A percentile compares a stretch with the other conserved stretches of the same genome.
Evolutionary conservation across 257 asterid genomes (phyloP).

Genomic region (Plantago ovata): DNA sequence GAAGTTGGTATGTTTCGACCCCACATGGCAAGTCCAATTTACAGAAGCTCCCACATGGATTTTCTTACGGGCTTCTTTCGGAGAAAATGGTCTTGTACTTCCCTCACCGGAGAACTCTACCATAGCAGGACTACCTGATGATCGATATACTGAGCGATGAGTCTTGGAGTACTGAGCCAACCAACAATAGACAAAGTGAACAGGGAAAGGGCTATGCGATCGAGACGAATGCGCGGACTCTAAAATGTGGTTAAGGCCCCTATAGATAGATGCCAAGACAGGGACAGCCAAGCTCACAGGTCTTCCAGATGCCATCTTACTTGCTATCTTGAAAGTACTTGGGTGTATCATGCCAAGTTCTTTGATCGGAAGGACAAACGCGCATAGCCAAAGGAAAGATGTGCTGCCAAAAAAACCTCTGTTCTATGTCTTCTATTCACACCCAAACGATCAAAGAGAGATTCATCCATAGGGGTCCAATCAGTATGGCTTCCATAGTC

Average conservation of each 20-base stretch:
- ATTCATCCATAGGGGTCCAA: not conserved
- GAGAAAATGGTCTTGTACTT: too few relatives aligned
- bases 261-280: not conserved
- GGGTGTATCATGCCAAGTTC: not conserved
- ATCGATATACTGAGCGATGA: not conserved
- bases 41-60: too few relatives aligned
- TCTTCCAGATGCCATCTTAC: not conserved
- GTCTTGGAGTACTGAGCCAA: not conserved
- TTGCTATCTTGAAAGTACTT: not conserved
- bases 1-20: too few relatives aligned
- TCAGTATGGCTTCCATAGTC: not conserved
- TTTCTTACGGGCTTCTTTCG: too few relatives aligned
- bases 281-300: not conserved
- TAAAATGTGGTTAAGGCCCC: not conserved
- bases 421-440: not conserved
- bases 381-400: not conserved
- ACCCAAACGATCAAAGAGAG: not conserved
- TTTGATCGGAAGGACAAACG: not conserved
- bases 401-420: not conserved
- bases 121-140: too few relatives aligned
- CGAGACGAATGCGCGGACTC: not conserved
- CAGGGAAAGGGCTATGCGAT: not conserved
- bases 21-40: too few relatives aligned
- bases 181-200: not conserved
- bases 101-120: too few relatives aligned